Base-by-base conservation (phyloP, 2,329 filamentous ascomycete genomes). In the Aspergillus flavus region DNA sequence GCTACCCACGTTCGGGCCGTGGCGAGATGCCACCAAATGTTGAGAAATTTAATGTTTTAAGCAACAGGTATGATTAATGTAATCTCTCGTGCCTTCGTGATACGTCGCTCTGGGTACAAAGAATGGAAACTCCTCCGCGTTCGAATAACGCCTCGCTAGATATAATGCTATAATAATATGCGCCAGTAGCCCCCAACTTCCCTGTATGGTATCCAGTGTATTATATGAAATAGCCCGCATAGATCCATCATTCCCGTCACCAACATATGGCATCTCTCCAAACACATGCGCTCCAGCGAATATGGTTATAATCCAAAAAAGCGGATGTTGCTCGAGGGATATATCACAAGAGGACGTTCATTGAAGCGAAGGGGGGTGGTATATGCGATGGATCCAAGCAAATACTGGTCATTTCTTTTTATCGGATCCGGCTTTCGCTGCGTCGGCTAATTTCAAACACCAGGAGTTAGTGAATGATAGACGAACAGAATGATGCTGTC, bases 381-480 rank as follows among this genome's bases (percentile, higher is more conserved):
- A 14, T 45, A 23, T 46, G 9, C 30, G 56, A 58, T 19, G 41
- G 28, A 46, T 46, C 28, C 30, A 10, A 52, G 45, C 30, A 7
- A 30, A 53, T 26, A 52, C 39, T 10, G 34, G 50, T 75, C 61
- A 78, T 71, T 80, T 77, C 68, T 78, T 80, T 69, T 75, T 75
- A 10, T 63, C 77, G 80, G 64, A 76, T 19, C 16, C 16, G 48
- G 19, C 3, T 52, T 52, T 52, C 16, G 48, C 7, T 52, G 48
- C 48, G 28, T 52, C 7, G 26, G 48, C 48, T 52, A 28, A 19
- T 52, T 32, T 11, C 48, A 21, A 52, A 11, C 12, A n/a, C 6
- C 28, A 4, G 16, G 16, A n/a, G 26, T 50, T 28, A 52, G 28
- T 6, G 11, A 52, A 28, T 52, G 48, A n/a, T n/a, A 30, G 2